Evolutionary conservation across 139 green algal genomes (phyloP), one percentile per base, ranked within the genome.

Genomic region (Penium margaritaceum): DNA sequence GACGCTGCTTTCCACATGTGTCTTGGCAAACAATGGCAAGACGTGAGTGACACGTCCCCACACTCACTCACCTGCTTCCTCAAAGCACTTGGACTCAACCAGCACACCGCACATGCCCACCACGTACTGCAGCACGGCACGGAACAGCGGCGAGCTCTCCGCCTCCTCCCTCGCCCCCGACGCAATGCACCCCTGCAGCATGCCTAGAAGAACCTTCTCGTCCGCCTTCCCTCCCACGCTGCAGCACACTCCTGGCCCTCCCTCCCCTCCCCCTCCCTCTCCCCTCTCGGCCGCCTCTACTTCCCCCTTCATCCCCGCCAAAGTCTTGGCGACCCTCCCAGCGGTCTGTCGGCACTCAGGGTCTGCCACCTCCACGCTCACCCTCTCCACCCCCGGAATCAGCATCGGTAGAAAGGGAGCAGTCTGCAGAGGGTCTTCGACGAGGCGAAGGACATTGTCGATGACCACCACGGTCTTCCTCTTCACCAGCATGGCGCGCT

Each of bases 361-460:
- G 37, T 85, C 80, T 35, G 80, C 83, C 0, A 85, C 58, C 37
- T 83, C 67, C 1, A 80, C 47, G 17, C 24, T 65, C 63, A 81
- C 70, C 43, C 61, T 69, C 32, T 84, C 80, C 46, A 85, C 30
- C 0, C 67, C 70, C 33, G 80, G 78, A 19, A 77, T 38, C 24
- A 77, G 47, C 57, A 81, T 67, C 39, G 78, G 77, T 21, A 85
- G 41, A 61, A 85, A 85, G 21, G 80, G 80, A 35, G 58, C 77
- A 19, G 79, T 63, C 33, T 84, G 65, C 19, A 53, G 39, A 29
- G 77, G 70, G n/a, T 81, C 72, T 30, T 82, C 72, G 15, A 85
- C 81, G 37, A 84, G 74, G 62, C 81, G 76, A 44, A 65, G 67
- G 70, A 85, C 80, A 72, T 85, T 85, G 37, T 76, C 73, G 27